Conservation (phyloP, 2,329 filamentous ascomycete species). For the Trichophyton benhamiae region DNA sequence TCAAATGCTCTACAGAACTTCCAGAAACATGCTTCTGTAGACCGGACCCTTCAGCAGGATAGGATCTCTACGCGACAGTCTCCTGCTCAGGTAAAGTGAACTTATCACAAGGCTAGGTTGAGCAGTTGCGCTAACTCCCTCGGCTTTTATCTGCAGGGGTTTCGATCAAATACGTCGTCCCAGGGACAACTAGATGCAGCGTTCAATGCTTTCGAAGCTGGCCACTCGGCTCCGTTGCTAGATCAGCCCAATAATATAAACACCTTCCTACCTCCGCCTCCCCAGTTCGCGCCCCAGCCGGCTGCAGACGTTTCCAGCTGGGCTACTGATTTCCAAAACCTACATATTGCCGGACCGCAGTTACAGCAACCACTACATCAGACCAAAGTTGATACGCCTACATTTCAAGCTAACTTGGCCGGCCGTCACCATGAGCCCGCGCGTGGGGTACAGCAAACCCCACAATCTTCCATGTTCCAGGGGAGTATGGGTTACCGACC, state of each 20-base stretch:
- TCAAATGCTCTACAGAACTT: conserved; percentile 64
- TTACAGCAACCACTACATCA: conserved; percentile 39
- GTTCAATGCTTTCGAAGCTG: conserved; percentile 54
- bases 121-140: background rate
- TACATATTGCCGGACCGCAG: conserved; percentile 29
- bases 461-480: conserved; percentile 10
- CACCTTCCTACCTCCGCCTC: conserved; percentile 20
- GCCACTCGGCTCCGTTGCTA: conserved; percentile 22
- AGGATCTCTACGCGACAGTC: conserved; percentile 45
- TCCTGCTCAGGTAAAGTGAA: conserved; percentile 40
- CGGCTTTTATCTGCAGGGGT: conserved; percentile 37
- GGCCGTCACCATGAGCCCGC: conserved; percentile 54
- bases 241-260: conserved; percentile 28
- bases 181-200: conserved; percentile 50
- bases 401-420: conserved; percentile 20
- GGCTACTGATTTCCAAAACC: conserved; percentile 37
- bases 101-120: background rate
- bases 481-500: conserved; percentile 6
- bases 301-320: conserved; percentile 24
- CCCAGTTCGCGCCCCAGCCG: conserved; percentile 20
- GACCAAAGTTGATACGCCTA: conserved; percentile 29
- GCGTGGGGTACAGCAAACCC: conserved; percentile 24
- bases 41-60: conserved; percentile 62
- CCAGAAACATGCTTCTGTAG: conserved; percentile 55
- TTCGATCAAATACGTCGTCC: conserved; percentile 47